Percentiles rank a stretch among this genome's conserved stretches.
Conservation (phyloP, 1,284 basidiomycete genomes). For the Moniliella sp. region DNA sequence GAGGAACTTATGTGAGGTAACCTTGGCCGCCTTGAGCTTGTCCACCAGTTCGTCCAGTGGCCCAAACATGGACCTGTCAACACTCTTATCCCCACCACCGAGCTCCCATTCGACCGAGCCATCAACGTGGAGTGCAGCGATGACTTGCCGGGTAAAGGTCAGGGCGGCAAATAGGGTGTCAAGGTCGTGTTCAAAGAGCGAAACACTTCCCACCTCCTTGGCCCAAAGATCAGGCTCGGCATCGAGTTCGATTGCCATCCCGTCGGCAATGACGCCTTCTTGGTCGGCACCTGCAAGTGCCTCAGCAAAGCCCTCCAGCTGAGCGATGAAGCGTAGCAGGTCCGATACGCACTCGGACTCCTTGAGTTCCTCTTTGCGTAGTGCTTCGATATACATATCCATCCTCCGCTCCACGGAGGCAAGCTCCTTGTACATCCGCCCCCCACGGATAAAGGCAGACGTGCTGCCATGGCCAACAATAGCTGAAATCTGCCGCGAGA, state of each 20-base stretch:
- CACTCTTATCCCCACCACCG: conserved; percentile 8
- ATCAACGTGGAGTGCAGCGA: conserved; percentile 13
- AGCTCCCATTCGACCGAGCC: conserved; percentile 16
- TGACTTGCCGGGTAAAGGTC: conserved; percentile 16
- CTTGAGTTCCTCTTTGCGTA: conserved; percentile 66
- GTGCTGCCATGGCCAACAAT: conserved; percentile 17
- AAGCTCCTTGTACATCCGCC: conserved; percentile 55
- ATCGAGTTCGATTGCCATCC: conserved; percentile 46
- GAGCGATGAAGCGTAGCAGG: conserved; percentile 42
- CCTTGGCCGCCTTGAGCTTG: conserved; percentile 16
- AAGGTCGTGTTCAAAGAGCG: conserved; percentile 24
- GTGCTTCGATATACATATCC: conserved; percentile 65
- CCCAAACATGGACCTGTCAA: conserved; percentile 9
- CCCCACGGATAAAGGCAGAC: conserved; percentile 37
- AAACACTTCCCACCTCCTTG: conserved; percentile 24
- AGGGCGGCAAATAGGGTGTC: conserved; percentile 26
- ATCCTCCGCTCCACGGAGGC: conserved; percentile 72
- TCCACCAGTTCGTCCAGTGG: conserved; percentile 17
- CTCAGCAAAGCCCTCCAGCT: conserved; percentile 18
- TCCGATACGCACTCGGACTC: conserved; percentile 70
- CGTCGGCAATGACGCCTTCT: no score
- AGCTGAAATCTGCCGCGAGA: conserved; percentile 22
- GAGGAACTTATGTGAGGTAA: conserved; percentile 22
- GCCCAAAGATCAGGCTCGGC: conserved; percentile 18
- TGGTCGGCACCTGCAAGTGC: conserved; percentile 44